These are phyloP conservation scores for Lepraria neglecta DNA, from an alignment of 495 filamentous ascomycete species.

Conservation along the genomic window DNA sequence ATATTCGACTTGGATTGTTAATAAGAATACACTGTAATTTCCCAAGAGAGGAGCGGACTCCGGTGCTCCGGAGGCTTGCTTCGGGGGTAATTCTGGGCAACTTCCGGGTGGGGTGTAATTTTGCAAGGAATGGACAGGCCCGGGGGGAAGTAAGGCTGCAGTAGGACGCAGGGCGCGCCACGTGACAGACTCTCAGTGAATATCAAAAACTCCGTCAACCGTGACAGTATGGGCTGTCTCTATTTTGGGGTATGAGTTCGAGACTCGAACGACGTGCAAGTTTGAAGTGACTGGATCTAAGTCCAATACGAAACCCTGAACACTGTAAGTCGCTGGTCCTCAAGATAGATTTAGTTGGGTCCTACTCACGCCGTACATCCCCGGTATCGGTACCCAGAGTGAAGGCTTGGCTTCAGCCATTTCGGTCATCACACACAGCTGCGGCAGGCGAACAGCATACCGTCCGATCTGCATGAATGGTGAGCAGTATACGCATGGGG, in stretches of 20 bases:
- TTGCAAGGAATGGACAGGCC: no score
- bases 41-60: no score
- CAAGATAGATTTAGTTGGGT: not conserved
- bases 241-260: not conserved
- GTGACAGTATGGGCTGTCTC: not conserved
- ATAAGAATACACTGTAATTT: no score
- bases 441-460: constrained; percentile 1
- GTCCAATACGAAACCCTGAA: constrained; percentile 1
- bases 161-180: not conserved
- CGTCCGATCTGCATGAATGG: not conserved
- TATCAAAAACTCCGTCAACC: not conserved
- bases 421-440: not conserved
- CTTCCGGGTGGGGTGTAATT: no score
- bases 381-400: not conserved
- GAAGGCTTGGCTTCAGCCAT: not conserved
- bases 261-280: constrained; percentile 3
- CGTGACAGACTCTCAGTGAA: not conserved
- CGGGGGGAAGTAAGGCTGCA: not conserved
- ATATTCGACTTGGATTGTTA: no score
- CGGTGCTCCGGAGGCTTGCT: no score
- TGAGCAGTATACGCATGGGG: not conserved
- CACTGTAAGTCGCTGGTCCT: not conserved
- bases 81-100: no score
- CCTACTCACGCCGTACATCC: not conserved
- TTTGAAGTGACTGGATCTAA: not conserved